phyloP scores from a whole-genome alignment of 1,284 basidiomycete genomes.

The Trametes versicolor region DNA sequence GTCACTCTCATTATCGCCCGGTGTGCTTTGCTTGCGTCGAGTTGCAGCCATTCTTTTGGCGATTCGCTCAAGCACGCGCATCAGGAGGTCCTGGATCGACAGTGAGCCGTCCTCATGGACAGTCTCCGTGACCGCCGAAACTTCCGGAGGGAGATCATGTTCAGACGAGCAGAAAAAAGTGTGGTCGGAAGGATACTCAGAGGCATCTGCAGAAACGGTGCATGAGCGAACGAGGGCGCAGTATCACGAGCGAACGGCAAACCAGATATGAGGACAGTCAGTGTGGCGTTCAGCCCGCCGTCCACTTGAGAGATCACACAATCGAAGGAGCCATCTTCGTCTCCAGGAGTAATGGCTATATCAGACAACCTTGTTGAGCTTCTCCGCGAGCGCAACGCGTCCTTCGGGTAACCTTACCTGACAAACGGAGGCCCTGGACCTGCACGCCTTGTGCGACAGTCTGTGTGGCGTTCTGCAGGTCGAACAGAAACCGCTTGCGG shows the following conservation, averaged over 20 bases:
- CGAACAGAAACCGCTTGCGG: conserved; percentile 16
- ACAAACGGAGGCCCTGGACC: conserved; percentile 4
- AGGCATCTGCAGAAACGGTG: conserved; percentile 54
- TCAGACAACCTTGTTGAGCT: not conserved
- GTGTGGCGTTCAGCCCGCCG: conserved; percentile 47
- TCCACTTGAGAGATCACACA: conserved; percentile 50
- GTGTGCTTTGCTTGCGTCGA: not conserved
- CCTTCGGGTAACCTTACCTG: not conserved
- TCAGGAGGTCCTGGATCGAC: conserved; percentile 55
- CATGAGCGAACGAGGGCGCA: conserved; percentile 2
- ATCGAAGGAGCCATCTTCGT: conserved; percentile 70
- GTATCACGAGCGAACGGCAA: conserved; percentile 24
- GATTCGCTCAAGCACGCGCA: conserved; percentile 33
- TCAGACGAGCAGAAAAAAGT: conserved; percentile 61
- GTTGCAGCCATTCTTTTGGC: conserved; percentile 25
- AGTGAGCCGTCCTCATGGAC: conserved; percentile 52
- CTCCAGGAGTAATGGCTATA: conserved; percentile 58
- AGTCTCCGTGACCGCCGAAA: conserved; percentile 54
- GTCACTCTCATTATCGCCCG: conserved; percentile 41
- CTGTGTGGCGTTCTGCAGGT: conserved; percentile 11
- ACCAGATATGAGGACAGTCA: conserved; percentile 65
- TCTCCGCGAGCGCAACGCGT: too few relatives aligned
- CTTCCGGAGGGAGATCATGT: conserved; percentile 50
- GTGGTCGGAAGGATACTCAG: conserved; percentile 68
- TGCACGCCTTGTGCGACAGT: conserved; percentile 7